Conservation (phyloP, 169 alveolate species). For the Plasmodium inui region DNA sequence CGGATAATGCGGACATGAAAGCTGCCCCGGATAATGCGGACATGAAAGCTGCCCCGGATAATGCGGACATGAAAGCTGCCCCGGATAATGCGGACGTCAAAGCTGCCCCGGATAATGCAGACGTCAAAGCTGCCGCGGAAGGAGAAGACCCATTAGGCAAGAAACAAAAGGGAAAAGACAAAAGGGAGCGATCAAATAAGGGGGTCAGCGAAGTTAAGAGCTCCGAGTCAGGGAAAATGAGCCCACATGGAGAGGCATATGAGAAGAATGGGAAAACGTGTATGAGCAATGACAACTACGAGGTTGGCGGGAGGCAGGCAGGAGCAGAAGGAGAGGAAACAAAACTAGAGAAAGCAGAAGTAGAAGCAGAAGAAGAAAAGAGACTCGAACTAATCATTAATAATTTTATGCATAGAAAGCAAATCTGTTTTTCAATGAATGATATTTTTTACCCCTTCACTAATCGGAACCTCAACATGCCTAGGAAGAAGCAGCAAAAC, state of each 20-base stretch:
- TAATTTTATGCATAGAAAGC: conserved; percentile 5
- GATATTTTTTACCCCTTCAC: conserved; percentile 69
- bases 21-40: background rate
- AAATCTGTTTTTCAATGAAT: conserved; percentile 27
- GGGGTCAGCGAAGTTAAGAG: background rate
- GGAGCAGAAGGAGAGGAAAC: background rate
- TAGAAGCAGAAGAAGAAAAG: conserved; percentile 10
- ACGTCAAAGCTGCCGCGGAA: background rate
- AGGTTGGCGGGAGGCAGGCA: background rate
- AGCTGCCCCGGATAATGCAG: background rate
- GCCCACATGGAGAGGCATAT: background rate
- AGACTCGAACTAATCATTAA: conserved; percentile 30
- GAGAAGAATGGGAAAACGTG: background rate
- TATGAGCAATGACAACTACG: background rate
- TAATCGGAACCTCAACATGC: background rate
- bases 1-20: background rate
- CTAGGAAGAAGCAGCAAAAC: conserved; percentile 32
- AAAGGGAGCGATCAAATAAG: background rate
- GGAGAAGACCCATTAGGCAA: background rate
- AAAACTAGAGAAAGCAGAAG: background rate
- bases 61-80: background rate
- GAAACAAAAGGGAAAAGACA: background rate
- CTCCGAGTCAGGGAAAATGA: background rate
- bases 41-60: background rate
- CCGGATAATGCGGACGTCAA: background rate